Conservation (phyloP, 495 filamentous ascomycete genomes). For the Penicillium riverlandense region DNA sequence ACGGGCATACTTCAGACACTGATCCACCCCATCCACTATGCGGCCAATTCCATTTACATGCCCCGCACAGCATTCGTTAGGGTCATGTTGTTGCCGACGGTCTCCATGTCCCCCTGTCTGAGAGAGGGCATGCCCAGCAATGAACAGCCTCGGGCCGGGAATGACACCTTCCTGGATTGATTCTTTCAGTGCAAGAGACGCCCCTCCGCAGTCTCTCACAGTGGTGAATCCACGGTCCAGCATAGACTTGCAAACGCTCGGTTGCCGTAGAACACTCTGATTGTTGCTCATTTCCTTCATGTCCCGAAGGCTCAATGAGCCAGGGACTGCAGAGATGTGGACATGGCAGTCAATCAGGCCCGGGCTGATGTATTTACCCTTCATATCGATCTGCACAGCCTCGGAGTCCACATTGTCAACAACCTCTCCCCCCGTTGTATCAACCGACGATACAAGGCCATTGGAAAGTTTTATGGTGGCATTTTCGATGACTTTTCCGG, state of each 20-base stretch:
- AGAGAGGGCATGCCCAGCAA: conserved; percentile 30
- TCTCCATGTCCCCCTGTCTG: conserved; percentile 50
- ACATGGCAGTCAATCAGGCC: conserved; percentile 56
- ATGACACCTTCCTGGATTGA: conserved; percentile 36
- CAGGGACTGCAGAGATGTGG: conserved; percentile 41
- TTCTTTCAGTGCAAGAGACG: conserved; percentile 35
- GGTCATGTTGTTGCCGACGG: conserved; percentile 10
- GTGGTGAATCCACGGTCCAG: conserved; percentile 43
- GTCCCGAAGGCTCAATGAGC: conserved; percentile 18
- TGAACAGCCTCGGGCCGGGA: conserved; percentile 37
- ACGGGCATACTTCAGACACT: conserved; percentile 36
- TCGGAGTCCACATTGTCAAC: too few relatives aligned
- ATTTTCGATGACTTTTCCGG: too few relatives aligned
- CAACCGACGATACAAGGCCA: too few relatives aligned
- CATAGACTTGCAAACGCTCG: conserved; percentile 25
- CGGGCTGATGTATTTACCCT: conserved; percentile 42
- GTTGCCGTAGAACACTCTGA: background rate
- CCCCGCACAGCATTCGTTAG: conserved; percentile 32
- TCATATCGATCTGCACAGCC: conserved; percentile 23
- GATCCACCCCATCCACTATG: conserved; percentile 38
- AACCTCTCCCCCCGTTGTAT: too few relatives aligned
- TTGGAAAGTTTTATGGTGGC: too few relatives aligned
- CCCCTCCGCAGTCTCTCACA: conserved; percentile 42
- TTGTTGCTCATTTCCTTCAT: conserved; percentile 11
- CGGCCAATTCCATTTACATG: conserved; percentile 18